A percentile compares a stretch with the other conserved stretches of the same genome.
These are phyloP conservation scores for Thymus quinquecostatus DNA, from an alignment of 257 asterid species.

Conservation along the genomic window DNA sequence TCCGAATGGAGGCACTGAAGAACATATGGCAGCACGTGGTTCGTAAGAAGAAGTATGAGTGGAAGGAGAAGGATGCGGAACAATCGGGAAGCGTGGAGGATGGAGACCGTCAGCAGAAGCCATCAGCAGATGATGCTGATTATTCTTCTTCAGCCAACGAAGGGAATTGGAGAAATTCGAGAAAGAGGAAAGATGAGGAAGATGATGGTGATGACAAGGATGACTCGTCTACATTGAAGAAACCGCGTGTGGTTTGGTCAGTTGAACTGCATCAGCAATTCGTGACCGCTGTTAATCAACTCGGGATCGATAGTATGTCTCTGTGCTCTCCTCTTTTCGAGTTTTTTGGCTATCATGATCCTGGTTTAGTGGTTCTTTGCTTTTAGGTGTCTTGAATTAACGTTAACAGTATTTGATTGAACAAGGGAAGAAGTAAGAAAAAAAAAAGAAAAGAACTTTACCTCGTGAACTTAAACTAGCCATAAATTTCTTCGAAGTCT, in stretches of 20 bases:
- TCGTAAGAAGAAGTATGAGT: slow-evolving; percentile 74
- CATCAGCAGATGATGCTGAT: slow-evolving; percentile 65
- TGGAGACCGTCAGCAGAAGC: slow-evolving; percentile 61
- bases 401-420: neutral
- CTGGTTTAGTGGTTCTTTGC: neutral
- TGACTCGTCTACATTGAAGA: slow-evolving; percentile 45
- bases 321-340: slow-evolving; percentile 2
- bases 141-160: slow-evolving; percentile 76
- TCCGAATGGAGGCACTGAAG: slow-evolving; percentile 86
- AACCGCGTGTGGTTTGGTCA: slow-evolving; percentile 69
- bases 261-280: slow-evolving; percentile 65
- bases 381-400: neutral
- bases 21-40: slow-evolving; percentile 96
- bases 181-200: slow-evolving; percentile 59
- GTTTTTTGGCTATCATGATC: neutral
- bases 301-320: slow-evolving; percentile 56
- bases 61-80: slow-evolving; percentile 66
- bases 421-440: neutral
- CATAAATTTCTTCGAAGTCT: neutral
- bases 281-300: slow-evolving; percentile 54
- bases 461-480: neutral
- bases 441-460: neutral
- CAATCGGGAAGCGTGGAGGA: slow-evolving; percentile 77
- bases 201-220: slow-evolving; percentile 43
- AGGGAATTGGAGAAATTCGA: slow-evolving; percentile 67